Evolutionary conservation across 164 flowering plant genomes (phyloP).

Genomic region (Vitis cinerea): DNA sequence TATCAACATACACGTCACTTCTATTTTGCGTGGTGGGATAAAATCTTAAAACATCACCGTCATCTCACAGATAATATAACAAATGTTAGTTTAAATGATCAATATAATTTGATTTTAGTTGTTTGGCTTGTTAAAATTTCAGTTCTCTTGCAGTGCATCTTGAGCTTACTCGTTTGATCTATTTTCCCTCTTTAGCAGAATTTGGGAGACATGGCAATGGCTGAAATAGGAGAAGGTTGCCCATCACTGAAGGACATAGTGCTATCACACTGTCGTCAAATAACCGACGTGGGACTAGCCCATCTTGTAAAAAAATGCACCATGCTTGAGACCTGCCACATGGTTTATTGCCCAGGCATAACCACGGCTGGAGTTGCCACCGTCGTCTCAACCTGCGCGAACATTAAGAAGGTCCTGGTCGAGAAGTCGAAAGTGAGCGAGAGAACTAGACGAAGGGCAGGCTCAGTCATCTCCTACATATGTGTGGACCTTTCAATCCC

Average conservation of each 20-base stretch:
- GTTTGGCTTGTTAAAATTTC: neutral
- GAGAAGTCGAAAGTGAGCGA: conserved; percentile 84
- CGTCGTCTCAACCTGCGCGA: conserved; percentile 61
- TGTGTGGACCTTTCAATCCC: conserved; percentile 58
- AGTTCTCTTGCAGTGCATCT: neutral
- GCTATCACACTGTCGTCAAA: conserved; percentile 71
- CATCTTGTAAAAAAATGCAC: conserved; percentile 65
- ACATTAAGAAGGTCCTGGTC: conserved; percentile 71
- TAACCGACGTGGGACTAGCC: conserved; percentile 69
- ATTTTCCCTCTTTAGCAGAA: conserved; percentile 37
- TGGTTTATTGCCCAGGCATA: conserved; percentile 79
- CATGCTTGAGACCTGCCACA: conserved; percentile 71
- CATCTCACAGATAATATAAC: too few relatives aligned
- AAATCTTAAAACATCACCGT: too few relatives aligned
- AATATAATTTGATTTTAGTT: too few relatives aligned
- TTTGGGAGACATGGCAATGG: conserved; percentile 67
- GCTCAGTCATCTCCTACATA: conserved; percentile 60
- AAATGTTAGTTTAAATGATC: too few relatives aligned
- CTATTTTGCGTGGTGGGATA: too few relatives aligned
- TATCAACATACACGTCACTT: too few relatives aligned
- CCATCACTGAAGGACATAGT: conserved; percentile 72
- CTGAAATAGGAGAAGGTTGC: conserved; percentile 84
- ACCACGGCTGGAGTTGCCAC: conserved; percentile 88
- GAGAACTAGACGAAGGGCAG: conserved; percentile 74
- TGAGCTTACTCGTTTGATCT: neutral